Base-by-base conservation (phyloP, 495 filamentous ascomycete genomes). In the Lepidopterella palustris region DNA sequence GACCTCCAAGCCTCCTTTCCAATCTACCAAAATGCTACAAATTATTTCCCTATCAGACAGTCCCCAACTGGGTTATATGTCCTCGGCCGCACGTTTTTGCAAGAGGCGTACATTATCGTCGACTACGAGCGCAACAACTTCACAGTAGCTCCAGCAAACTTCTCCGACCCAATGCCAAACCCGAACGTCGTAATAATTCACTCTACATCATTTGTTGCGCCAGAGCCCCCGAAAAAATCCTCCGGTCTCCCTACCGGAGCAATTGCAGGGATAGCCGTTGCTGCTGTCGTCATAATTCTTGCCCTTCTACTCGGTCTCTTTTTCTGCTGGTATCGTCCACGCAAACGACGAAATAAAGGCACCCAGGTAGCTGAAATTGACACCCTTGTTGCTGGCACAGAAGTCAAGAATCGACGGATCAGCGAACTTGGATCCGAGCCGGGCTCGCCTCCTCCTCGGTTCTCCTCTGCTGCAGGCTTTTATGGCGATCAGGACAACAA, bases 21-120 rank as follows among this genome's bases (percentile, higher is more conserved):
- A 5, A 39, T 61, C 21, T 45, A 51, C 45, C 40, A 59, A 18
- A 63, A 68, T 28, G 26, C 58, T n/a, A 68, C 59, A 5, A 31
- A 39, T 27, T 71, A 70, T 29, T 71, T 71, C 53, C 69, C 69
- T 6, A 31, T 71, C 15, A 63, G 61, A 58, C 58, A 55, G 28
- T 67, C 71, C 0, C 47, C 65, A 18, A 70, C 58, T 49, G 57
- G 57, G 0, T 45, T 56, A 3, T 70, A 66, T 61, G 65, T 66
- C 0, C 65, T 74, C 15, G 72, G 72, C 11, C 65, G 72, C 10
- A 55, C 65, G 0, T 71, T 74, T 57, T 58, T 74, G n/a, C 72
- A 74, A 52, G 62, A 73, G 53, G 68, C 72, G 1, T 74, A 74
- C 40, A 24, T 74, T 26, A 60, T 68, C 18, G 68, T 66, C 10